Evolutionary conservation across 1,284 basidiomycete species (phyloP), one percentile per base, ranked within the genome.

Genomic region (Cutaneotrichosporon cutaneum): DNA sequence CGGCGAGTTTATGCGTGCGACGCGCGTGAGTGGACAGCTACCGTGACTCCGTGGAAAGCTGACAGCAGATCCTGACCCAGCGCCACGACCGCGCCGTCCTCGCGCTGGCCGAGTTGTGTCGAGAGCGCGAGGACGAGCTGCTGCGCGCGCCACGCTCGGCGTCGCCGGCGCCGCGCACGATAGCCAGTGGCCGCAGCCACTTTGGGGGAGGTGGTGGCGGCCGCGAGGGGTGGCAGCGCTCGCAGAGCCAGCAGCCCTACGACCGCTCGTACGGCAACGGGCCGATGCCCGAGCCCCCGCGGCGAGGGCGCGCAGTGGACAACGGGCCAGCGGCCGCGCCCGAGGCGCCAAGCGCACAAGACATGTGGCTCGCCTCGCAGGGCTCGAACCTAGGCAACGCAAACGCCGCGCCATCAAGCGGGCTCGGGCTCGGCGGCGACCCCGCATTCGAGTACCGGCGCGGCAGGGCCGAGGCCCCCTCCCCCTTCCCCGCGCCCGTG

Each of bases 1-100:
- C 10, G 95, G 95, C 55, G 95, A 98, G 82, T 96, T 98, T 77
- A 97, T 97, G 92, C 88, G 95, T 44, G 95, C 94, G 11, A 88
- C 89, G 30, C 86, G 94, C 54, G 76, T 78, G 45, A 68, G 76
- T 67, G 9, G 4, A 14, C 24, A 24, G 6, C 21, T 18, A 10
- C 1, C 4, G 16, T 22, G 14, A 11, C 21, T 21, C 9, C 3
- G 11, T n/a, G 22, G 22, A 55, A 54, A 36, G 45, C 62, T 66
- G 54, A 69, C 39, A 9, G 8, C 39, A 77, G 70, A 90, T 94
- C 59, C 81, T 94, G 33, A 84, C 87, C 3, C 81, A 83, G 68
- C 87, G 90, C 11, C 91, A 90, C 0, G 90, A 92, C 58, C 86
- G 90, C 54, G 90, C 91, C 1, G 85, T 90, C 27, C 77, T 89